Evolutionary conservation across 805 yeast genomes (phyloP).

Genomic region (Saccharomyces kudriavzevii): DNA sequence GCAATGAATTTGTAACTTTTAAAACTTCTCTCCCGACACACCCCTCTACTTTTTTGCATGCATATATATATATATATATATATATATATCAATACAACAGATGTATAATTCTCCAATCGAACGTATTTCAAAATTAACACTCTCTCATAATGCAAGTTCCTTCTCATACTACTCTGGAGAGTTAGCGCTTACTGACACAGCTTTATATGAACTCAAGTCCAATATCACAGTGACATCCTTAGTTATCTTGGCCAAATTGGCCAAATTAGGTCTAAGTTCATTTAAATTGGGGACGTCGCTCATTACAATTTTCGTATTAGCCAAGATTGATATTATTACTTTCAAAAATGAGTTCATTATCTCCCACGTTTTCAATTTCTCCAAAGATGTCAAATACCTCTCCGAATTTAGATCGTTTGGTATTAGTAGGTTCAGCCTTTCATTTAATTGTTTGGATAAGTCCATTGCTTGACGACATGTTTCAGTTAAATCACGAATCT

Average conservation of each 20-base stretch:
- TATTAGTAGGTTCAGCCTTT: conserved; percentile 44
- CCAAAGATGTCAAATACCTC: conserved; percentile 38
- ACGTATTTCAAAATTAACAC: conserved; percentile 3
- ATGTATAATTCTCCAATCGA: conserved; percentile 1
- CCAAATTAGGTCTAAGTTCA: conserved; percentile 72
- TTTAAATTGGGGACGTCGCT: conserved; percentile 71
- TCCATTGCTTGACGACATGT: conserved; percentile 78
- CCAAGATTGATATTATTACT: conserved; percentile 74
- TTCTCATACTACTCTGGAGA: conserved; percentile 7
- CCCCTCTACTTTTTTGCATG: background rate
- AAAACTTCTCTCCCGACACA: background rate
- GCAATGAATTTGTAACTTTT: conserved; percentile 7
- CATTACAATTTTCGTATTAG: conserved; percentile 75
- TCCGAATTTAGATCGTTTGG: conserved; percentile 14
- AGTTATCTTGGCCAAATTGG: conserved; percentile 76
- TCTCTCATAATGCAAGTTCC: conserved; percentile 5
- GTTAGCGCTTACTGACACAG: conserved; percentile 17
- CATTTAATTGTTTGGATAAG: conserved; percentile 58
- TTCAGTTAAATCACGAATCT: conserved; percentile 67
- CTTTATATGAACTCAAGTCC: conserved; percentile 53
- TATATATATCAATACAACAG: background rate
- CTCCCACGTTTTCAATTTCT: conserved; percentile 70
- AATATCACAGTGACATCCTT: conserved; percentile 85
- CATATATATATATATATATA: background rate
- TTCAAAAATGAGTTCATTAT: conserved; percentile 75